Base-by-base conservation (phyloP, 2,329 filamentous ascomycete species). In the Blastomyces emzantsi region DNA sequence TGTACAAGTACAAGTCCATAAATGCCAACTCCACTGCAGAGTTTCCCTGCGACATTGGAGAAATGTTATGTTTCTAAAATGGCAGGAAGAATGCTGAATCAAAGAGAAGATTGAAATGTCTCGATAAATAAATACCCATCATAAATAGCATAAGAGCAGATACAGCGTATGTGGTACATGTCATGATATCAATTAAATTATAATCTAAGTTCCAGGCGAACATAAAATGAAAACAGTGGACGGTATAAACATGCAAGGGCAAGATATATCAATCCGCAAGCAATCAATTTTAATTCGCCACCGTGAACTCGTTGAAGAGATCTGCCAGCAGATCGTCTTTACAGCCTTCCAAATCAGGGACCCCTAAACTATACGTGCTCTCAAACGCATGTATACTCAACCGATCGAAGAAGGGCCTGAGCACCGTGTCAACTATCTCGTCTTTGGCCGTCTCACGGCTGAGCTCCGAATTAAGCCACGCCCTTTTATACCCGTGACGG, bases 351-450 rank as follows among this genome's bases (percentile, higher is more conserved):
- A 82, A 73, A 74, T 95, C 90, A 33, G 89, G 77, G 52, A 75
- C 75, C 45, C 86, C 87, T 86, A 97, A 92, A 19, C 88, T 86
- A 75, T 99, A 99, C 63, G 89, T 93, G 66, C 88, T 89, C 79
- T 99, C 94, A 76, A 97, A 99, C 0, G 90, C 88, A 73, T 88
- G 90, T 71, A 99, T 97, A 73, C 92, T 97, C 67, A 99, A 78
- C 73, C 95, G 90, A 17, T 88, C 89, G 72, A 97, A 91, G 77
- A 97, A 97, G 0, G 93, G 93, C 68, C 90, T 82, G 66, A 97
- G 77, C 15, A 97, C 84, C 72, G 88, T 88, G 64, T 86, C 86
- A 5, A 94, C 84, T 64, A 97, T 79, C 67, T 86, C 83, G 36
- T 83, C 78, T 66, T 80, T 81, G 5, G 80, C 76, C 67, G 83